phyloP scores from a whole-genome alignment of 495 filamentous ascomycete species.

The Xylaria nigripes region DNA sequence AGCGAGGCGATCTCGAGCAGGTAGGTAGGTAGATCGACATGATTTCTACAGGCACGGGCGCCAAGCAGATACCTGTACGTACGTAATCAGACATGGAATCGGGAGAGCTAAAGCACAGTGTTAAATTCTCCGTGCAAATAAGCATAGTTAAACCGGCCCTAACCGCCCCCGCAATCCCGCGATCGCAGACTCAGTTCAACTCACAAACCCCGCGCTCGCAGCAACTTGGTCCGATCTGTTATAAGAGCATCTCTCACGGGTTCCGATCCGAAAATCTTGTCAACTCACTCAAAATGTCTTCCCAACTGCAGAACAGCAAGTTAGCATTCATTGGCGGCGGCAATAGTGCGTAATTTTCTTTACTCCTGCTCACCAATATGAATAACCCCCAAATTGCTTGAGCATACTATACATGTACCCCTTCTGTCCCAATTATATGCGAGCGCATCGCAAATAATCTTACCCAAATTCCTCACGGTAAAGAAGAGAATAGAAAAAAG shows the following conservation, averaged over 20 bases:
- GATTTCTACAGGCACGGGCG: not conserved
- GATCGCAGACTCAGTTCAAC: not conserved
- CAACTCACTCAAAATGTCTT: constrained; percentile 16
- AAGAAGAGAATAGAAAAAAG: not conserved
- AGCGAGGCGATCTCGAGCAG: not conserved
- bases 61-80: not conserved
- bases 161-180: too few species aligned
- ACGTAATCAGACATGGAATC: not conserved
- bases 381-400: not conserved
- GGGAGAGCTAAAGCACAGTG: not conserved
- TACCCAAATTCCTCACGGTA: not conserved
- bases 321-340: constrained; percentile 31
- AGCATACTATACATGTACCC: too few species aligned
- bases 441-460: too few species aligned
- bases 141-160: too few species aligned
- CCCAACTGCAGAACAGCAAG: constrained; percentile 23
- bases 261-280: not conserved
- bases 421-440: too few species aligned
- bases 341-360: constrained; percentile 15
- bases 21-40: not conserved
- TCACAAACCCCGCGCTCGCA: not conserved
- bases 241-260: not conserved
- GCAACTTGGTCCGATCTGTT: not conserved
- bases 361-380: not conserved
- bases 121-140: not conserved